phyloP scores from a whole-genome alignment of 2,329 filamentous ascomycete genomes.

The Ophiobolus disseminans region DNA sequence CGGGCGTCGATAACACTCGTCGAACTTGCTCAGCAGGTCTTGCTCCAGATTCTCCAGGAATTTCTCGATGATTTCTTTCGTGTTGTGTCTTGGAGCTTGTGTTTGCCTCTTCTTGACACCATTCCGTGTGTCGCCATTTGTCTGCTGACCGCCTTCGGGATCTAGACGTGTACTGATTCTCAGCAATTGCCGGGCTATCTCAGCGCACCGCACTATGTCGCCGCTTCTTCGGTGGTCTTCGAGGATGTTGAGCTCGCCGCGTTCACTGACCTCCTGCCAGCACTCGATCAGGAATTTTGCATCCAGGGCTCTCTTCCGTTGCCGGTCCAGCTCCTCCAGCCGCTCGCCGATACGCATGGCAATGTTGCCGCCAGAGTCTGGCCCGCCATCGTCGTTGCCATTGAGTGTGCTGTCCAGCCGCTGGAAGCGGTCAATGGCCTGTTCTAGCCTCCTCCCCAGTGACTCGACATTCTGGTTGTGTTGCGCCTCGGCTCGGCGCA shows the following conservation, averaged over 20 bases:
- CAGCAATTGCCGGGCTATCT: slow-evolving; percentile 91
- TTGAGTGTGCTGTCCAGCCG: slow-evolving; percentile 84
- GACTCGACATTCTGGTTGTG: slow-evolving; percentile 91
- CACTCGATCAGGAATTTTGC: slow-evolving; percentile 95
- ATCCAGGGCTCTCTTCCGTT: slow-evolving; percentile 87
- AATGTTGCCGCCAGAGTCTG: slow-evolving; percentile 76
- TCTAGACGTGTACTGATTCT: slow-evolving; percentile 93
- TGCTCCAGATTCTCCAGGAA: slow-evolving; percentile 96
- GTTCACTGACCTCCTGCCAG: slow-evolving; percentile 94
- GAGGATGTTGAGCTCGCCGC: slow-evolving; percentile 82
- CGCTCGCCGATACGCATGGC: slow-evolving; percentile 94
- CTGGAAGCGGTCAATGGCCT: slow-evolving; percentile 91
- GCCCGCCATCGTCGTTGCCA: slow-evolving; percentile 62
- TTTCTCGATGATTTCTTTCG: slow-evolving; percentile 91
- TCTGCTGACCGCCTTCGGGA: slow-evolving; percentile 64
- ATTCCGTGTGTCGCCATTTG: slow-evolving; percentile 56
- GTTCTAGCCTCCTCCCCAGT: slow-evolving; percentile 85
- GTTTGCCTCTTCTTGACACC: slow-evolving; percentile 49
- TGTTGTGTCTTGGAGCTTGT: slow-evolving; percentile 62
- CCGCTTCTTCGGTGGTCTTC: slow-evolving; percentile 88
- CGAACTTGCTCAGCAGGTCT: slow-evolving; percentile 93
- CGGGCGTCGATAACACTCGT: slow-evolving; percentile 92
- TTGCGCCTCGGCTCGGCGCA: slow-evolving; percentile 87
- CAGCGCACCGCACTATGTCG: slow-evolving; percentile 90
- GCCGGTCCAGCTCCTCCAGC: slow-evolving; percentile 91